Base-by-base conservation (phyloP, 75 land plant genomes). In the Pinus tabuliformis region DNA sequence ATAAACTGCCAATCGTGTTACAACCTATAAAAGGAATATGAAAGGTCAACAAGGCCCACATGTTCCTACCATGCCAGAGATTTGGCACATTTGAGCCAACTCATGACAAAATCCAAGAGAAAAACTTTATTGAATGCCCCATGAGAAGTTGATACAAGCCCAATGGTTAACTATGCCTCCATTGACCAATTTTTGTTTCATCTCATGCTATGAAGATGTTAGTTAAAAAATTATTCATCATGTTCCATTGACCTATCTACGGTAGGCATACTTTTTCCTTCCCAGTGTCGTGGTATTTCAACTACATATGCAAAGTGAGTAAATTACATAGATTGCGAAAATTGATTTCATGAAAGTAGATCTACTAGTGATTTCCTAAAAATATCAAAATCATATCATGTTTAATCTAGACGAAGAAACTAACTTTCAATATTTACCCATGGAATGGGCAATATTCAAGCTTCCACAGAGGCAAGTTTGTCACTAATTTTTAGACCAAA, bases 161-260 rank as follows among this genome's bases (percentile, higher is more conserved):
- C 87, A 87, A 58, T 45, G 22, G 58, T 73, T 87, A 6, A 87
- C 87, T 6, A 70, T 86, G 15, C 84, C 84, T 59, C 89, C 82
- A 87, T 82, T n/a, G n/a, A n/a, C n/a, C n/a, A n/a, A n/a, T 85
- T 87, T 87, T 82, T 87, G 75, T 72, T 64, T 52, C 74, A 72
- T 56, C 52, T 1, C 26, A 74, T 39, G 45, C 6, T 39, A 66
- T 39, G 71, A n/a, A 36, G 18, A 36, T 66, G 20, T 37, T 30
- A 65, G 33, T 39, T 66, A 66, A 45, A 22, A 66, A 39, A 39
- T n/a, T n/a, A n/a, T n/a, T n/a, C n/a, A 95, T 89, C 98, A 95
- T 95, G 78, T 95, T 95, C 96, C 98, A 95, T 58, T 93, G 92
- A 39, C 96, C 98, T 83, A 95, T 88, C 64, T 89, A 89, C 6